Base-by-base conservation (phyloP, 2,329 filamentous ascomycete genomes). In the Ophiostoma montium region DNA sequence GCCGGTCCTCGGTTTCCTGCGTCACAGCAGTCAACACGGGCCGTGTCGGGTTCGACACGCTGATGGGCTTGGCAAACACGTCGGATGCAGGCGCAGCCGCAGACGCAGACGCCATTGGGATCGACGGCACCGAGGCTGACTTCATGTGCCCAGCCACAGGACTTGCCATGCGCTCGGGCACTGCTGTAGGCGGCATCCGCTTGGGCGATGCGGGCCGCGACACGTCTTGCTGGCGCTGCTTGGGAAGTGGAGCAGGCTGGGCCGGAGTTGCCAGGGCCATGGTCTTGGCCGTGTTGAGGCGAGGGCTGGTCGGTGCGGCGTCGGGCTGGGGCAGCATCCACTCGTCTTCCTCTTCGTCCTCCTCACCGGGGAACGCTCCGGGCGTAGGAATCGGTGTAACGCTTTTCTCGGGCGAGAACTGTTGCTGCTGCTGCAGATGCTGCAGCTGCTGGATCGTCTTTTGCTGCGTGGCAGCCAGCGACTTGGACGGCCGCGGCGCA, bases 71-170 rank as follows among this genome's bases (percentile, higher is more conserved):
- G 54, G 53, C 56, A 35, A 66, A 60, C 13, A 55, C 61, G 10
- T 64, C 62, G n/a, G n/a, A n/a, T n/a, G n/a, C n/a, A n/a, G n/a
- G n/a, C 13, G 53, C 13, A 35, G 50, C 41, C 5, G n/a, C n/a
- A n/a, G n/a, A n/a, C n/a, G n/a, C n/a, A n/a, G 50, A 16, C 42
- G 6, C 56, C 53, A 52, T 55, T 48, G 67, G 66, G 27, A 82
- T 63, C 3, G 70, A 67, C 3, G 81, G 75, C 7, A 81, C 76
- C 13, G 83, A 84, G 6, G 67, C 69, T 5, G 81, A 80, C 60
- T 85, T 86, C 27, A 68, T 67, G 57, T 84, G 78, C 2, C 68
- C 61, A 5, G 58, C 55, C 16, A 59, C 52, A n/a, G 50, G 52
- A 33, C 62, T 48, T 12, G 51, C 45, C 3, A 45, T 48, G 12